Percentiles rank a stretch among this genome's conserved stretches.
Evolutionary conservation across 108 stramenopile genomes (phyloP).

Genomic region (Nitzschia sp.): DNA sequence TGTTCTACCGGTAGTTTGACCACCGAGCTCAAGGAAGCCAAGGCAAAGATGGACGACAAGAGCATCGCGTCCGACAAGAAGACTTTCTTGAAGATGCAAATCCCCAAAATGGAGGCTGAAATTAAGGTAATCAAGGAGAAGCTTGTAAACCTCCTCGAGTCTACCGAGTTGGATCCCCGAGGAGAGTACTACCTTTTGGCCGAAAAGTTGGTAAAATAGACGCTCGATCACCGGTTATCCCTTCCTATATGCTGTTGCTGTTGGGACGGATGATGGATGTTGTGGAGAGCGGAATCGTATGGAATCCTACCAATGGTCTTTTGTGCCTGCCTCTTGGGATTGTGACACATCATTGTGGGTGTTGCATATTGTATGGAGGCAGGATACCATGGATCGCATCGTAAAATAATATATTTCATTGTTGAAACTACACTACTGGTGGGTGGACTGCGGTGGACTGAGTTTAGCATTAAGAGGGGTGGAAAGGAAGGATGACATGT

Average conservation of each 20-base stretch:
- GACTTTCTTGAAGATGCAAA: slow-evolving; percentile 45
- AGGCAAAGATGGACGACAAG: slow-evolving; percentile 38
- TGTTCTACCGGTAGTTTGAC: slow-evolving; percentile 19
- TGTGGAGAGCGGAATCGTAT: no score
- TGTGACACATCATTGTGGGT: no score
- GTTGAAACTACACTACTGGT: no score
- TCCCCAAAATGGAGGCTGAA: slow-evolving; percentile 42
- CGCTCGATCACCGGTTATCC: background rate
- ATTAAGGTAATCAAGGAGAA: slow-evolving; percentile 28
- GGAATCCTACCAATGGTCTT: no score
- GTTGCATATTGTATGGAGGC: no score
- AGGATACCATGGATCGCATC: no score
- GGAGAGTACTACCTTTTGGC: slow-evolving; percentile 43
- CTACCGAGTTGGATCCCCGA: slow-evolving; percentile 39
- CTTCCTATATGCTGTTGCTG: background rate
- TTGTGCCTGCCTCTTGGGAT: no score
- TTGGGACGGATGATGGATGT: no score
- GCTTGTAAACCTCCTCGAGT: slow-evolving; percentile 24
- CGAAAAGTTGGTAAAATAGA: slow-evolving; percentile 26
- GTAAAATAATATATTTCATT: no score
- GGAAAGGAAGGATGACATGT: no score
- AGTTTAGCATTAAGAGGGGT: no score
- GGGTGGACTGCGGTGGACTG: no score
- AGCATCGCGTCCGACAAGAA: slow-evolving; percentile 34
- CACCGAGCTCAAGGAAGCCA: slow-evolving; percentile 32